Evolutionary conservation across 306 rosid genomes (phyloP).

Genomic region (Mimosa pudica): DNA sequence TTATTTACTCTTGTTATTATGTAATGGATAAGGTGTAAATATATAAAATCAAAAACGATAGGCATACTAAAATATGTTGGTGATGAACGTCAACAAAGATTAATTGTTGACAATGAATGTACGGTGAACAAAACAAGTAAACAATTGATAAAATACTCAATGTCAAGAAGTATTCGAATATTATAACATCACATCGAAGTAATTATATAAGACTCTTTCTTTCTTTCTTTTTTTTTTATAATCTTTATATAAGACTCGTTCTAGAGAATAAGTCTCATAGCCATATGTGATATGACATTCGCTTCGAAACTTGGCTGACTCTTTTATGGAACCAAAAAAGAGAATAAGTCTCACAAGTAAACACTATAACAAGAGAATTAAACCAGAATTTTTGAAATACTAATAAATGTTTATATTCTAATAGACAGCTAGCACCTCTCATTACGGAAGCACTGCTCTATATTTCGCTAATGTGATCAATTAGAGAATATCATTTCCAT

Average conservation of each 20-base stretch:
- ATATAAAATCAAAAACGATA: not conserved
- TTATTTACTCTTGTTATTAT: too few relatives aligned
- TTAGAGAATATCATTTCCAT: not conserved
- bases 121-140: not conserved
- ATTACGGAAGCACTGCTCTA: too few relatives aligned
- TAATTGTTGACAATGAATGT: not conserved
- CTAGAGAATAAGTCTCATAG: not conserved
- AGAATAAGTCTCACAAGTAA: not conserved
- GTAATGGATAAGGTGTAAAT: not conserved
- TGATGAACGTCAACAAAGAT: not conserved
- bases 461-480: not conserved
- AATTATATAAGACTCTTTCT: too few relatives aligned
- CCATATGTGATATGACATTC: too few relatives aligned
- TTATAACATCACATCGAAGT: not conserved
- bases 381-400: not conserved
- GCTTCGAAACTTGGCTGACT: too few relatives aligned
- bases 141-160: too few relatives aligned
- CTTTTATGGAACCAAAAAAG: too few relatives aligned
- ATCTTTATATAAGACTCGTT: not conserved
- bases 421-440: not conserved
- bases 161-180: not conserved
- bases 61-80: not conserved
- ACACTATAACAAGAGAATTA: not conserved
- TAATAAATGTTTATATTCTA: not conserved
- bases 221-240: too few relatives aligned